Percentiles rank a stretch among this genome's conserved stretches.
These are phyloP conservation scores for Fusarium longipes DNA, from an alignment of 2,329 filamentous ascomycete species.

Conservation along the genomic window DNA sequence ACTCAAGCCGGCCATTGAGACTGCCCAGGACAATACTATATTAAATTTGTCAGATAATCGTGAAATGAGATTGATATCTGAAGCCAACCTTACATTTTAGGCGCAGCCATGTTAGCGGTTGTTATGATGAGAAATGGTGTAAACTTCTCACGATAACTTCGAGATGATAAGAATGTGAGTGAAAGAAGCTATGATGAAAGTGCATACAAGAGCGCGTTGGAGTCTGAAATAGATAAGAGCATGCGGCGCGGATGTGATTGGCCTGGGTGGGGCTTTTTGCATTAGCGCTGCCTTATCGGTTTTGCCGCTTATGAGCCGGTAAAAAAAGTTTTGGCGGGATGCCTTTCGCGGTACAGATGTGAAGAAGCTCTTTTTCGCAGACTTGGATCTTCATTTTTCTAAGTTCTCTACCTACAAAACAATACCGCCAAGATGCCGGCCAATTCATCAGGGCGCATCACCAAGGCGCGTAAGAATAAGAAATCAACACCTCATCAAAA, in stretches of 20 bases:
- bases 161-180: conserved; percentile 8
- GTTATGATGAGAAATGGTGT: conserved; percentile 5
- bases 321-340: conserved; percentile 51
- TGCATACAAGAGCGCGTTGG: conserved; percentile 20
- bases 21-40: conserved; percentile 82
- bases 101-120: conserved; percentile 55
- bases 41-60: conserved; percentile 20
- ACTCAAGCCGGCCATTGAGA: conserved; percentile 80
- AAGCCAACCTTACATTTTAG: conserved; percentile 58
- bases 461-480: conserved; percentile 76
- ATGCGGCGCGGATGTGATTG: conserved; percentile 52
- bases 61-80: neutral
- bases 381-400: conserved; percentile 36
- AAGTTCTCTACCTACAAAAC: conserved; percentile 36
- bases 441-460: conserved; percentile 73
- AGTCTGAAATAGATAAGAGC: conserved; percentile 46
- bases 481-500: conserved; percentile 79
- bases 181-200: conserved; percentile 42
- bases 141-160: conserved; percentile 17
- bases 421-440: conserved; percentile 66
- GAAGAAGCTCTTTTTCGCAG: conserved; percentile 41
- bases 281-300: conserved; percentile 50
- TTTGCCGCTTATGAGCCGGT: conserved; percentile 50
- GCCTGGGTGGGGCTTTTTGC: conserved; percentile 26
- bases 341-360: conserved; percentile 26